A percentile compares a stretch with the other conserved stretches of the same genome.
Conservation (phyloP, 495 filamentous ascomycete species). For the Tuber melanosporum region DNA sequence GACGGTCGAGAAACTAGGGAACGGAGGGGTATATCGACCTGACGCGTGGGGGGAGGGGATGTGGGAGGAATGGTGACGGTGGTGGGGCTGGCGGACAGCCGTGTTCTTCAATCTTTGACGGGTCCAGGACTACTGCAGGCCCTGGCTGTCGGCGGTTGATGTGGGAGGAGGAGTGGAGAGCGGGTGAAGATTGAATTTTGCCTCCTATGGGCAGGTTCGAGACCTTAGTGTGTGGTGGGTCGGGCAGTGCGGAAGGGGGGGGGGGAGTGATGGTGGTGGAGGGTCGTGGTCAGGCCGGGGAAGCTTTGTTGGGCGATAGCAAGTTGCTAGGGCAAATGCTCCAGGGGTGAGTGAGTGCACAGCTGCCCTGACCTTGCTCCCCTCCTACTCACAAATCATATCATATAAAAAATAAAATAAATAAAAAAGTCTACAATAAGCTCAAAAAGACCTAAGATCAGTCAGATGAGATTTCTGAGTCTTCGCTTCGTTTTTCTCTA, state of each 20-base stretch:
- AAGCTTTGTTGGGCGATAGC: constrained; percentile 9
- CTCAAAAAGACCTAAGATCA: background rate
- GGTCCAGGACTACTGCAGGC: constrained; percentile 29
- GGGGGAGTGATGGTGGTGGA: constrained; percentile 9
- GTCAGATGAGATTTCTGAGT: background rate
- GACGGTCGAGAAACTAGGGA: constrained; percentile 47
- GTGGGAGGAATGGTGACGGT: constrained; percentile 54
- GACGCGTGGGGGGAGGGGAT: constrained; percentile 49
- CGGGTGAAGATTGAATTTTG: constrained; percentile 19
- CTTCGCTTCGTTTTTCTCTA: background rate
- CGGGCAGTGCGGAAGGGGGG: constrained; percentile 14
- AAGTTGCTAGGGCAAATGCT: background rate
- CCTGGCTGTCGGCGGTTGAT: constrained; percentile 28
- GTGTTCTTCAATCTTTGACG: constrained; percentile 29
- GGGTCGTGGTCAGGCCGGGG: constrained; percentile 23
- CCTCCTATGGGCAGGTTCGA: constrained; percentile 9
- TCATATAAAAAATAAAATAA: background rate
- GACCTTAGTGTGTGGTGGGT: constrained; percentile 21
- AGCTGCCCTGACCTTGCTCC: constrained; percentile 15
- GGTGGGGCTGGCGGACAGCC: constrained; percentile 53
- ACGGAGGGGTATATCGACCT: constrained; percentile 59
- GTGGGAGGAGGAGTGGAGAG: constrained; percentile 31
- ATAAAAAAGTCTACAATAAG: constrained; percentile 1
- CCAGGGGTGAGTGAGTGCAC: background rate
- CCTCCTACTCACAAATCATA: constrained; percentile 1